Evolutionary conservation across 495 filamentous ascomycete species (phyloP).

Genomic region (Hypoxylon cercidicola): DNA sequence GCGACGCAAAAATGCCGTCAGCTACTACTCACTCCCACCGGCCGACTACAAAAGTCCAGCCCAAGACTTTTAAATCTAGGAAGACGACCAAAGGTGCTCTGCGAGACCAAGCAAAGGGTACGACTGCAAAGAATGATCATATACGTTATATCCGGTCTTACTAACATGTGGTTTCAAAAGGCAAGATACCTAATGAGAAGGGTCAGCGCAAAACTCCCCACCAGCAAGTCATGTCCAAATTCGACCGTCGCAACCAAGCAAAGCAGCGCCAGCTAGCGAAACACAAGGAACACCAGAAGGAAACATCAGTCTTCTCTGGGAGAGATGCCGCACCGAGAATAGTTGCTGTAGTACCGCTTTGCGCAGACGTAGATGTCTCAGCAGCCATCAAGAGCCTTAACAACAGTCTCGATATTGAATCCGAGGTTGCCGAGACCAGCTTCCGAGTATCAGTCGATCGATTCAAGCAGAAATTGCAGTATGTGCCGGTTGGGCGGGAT

Average conservation of each 20-base stretch:
- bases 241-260: constrained; percentile 92
- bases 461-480: constrained; percentile 93
- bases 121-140: constrained; percentile 16
- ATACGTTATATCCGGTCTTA: not conserved
- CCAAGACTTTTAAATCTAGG: constrained; percentile 91
- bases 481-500: constrained; percentile 76
- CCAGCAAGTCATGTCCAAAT: constrained; percentile 96
- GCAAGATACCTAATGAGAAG: constrained; percentile 59
- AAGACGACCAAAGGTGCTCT: constrained; percentile 88
- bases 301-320: constrained; percentile 82
- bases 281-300: constrained; percentile 78
- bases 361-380: constrained; percentile 71
- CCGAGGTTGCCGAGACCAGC: constrained; percentile 68
- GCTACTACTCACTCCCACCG: constrained; percentile 83
- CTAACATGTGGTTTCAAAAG: constrained; percentile 41
- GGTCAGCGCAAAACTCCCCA: constrained; percentile 85
- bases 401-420: constrained; percentile 78
- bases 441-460: constrained; percentile 78
- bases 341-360: constrained; percentile 90
- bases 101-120: constrained; percentile 85
- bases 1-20: constrained; percentile 70
- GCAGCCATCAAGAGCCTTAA: constrained; percentile 77
- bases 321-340: constrained; percentile 87
- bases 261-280: constrained; percentile 86
- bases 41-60: constrained; percentile 82